Base-by-base conservation (phyloP, 345 rosid genomes). In the Xanthoceras sorbifolium region DNA sequence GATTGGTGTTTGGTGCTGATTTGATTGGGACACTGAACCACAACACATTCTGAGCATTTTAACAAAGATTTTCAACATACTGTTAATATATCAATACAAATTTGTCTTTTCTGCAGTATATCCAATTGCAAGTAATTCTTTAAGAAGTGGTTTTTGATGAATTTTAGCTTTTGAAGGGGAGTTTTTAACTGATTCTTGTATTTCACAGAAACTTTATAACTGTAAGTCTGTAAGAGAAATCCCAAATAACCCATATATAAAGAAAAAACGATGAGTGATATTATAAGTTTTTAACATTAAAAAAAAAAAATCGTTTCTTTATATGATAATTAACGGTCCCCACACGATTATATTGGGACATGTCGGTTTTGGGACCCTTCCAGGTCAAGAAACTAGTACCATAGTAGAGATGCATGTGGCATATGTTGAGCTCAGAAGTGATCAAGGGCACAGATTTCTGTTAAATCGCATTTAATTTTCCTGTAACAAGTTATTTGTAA, bases 1-100 rank as follows among this genome's bases (percentile, higher is more conserved):
- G 62, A 57, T 22, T 57, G 26, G 62, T 57, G 62, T 57, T 57
- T 73, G 40, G 31, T 74, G 62, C 61, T 42, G 44, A 22, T 63
- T 31, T 57, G 36, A n/a, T 38, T 67, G 54, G 50, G 20, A 15
- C 52, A 23, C 52, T 14, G 26, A 38, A 42, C 50, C 71, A 67
- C 15, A 42, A 9, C 18, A 42, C 18, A n/a, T 8, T 34, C 9
- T 64, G 36, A 66, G 48, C 52, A 31, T n/a, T n/a, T n/a, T 36
- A 40, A 67, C 54, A 10, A 67, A 67, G 2, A 38, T 67, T 40
- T 62, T 4, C 17, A 12, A 62, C 10, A 62, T 11, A 17, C 17
- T 25, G 28, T 62, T 10, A 62, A 26, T 48, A 4, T 48, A 10
- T 55, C 9, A 55, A 55, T 55, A 15, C 15, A 48, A 15, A 48